A percentile compares a stretch with the other conserved stretches of the same genome.
These are phyloP conservation scores for Apiospora marii DNA, from an alignment of 2,329 filamentous ascomycete species.

Conservation along the genomic window DNA sequence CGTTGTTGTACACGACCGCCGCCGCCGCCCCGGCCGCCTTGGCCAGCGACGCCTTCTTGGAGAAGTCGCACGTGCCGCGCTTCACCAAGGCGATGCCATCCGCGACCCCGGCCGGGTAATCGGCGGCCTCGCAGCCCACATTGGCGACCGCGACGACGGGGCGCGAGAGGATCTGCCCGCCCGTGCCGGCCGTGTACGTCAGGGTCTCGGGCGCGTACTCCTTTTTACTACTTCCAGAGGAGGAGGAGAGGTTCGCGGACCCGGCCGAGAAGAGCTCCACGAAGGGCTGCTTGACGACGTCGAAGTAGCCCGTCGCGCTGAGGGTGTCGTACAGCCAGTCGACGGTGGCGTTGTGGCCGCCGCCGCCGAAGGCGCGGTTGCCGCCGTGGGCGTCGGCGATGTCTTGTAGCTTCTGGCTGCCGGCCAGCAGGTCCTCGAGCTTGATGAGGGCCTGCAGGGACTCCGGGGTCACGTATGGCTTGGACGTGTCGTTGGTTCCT, in stretches of 20 bases:
- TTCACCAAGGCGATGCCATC: constrained; percentile 69
- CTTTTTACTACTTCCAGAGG: background rate
- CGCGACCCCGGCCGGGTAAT: constrained; percentile 54
- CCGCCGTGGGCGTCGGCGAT: constrained; percentile 51
- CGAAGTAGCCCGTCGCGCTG: constrained; percentile 48
- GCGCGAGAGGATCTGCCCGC: constrained; percentile 46
- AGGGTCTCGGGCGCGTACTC: constrained; percentile 38
- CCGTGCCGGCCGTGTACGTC: constrained; percentile 22
- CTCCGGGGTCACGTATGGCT: constrained; percentile 47
- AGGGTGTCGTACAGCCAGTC: constrained; percentile 53
- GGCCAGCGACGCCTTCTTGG: constrained; percentile 63
- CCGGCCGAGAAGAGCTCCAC: constrained; percentile 70
- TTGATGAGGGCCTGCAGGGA: constrained; percentile 49
- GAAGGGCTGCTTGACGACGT: constrained; percentile 62
- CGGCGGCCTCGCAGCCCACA: constrained; percentile 59
- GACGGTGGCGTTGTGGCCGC: constrained; percentile 55
- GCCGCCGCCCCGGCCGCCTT: constrained; percentile 64
- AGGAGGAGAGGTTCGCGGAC: constrained; percentile 37
- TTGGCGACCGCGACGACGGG: constrained; percentile 55
- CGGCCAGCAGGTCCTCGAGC: constrained; percentile 50
- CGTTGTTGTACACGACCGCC: constrained; percentile 70
- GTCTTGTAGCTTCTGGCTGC: constrained; percentile 53
- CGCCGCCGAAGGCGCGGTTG: constrained; percentile 53
- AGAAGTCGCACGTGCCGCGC: constrained; percentile 63
- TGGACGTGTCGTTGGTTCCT: constrained; percentile 32